A percentile compares a stretch with the other conserved stretches of the same genome.
These are phyloP conservation scores for Chlorokybus atmophyticus DNA, from an alignment of 139 green algal genomes.

Conservation along the genomic window DNA sequence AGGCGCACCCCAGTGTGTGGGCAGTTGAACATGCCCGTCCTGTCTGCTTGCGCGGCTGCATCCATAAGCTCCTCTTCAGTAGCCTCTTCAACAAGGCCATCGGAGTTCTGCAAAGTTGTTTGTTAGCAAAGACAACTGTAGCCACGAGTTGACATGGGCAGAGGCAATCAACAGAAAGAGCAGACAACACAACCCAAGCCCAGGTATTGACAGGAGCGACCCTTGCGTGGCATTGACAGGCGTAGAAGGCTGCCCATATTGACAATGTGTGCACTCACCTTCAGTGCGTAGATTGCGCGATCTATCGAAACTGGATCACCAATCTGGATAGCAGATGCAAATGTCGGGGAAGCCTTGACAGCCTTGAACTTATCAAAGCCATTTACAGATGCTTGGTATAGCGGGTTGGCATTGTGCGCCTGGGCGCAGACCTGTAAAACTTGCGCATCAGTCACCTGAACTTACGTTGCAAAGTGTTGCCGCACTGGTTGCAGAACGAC, in stretches of 20 bases:
- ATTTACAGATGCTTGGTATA: slow-evolving; percentile 83
- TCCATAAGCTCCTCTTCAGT: slow-evolving; percentile 99
- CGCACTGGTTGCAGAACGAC: no score
- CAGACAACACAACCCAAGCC: background rate
- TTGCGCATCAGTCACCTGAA: slow-evolving; percentile 1
- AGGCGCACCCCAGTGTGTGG: slow-evolving; percentile 55
- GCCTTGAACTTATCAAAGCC: slow-evolving; percentile 63
- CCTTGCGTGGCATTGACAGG: background rate
- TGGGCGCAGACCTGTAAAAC: slow-evolving; percentile 34
- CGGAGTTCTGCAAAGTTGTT: slow-evolving; percentile 21
- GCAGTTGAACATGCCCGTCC: slow-evolving; percentile 94
- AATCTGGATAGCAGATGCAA: slow-evolving; percentile 96
- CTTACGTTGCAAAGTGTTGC: no score
- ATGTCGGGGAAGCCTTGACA: slow-evolving; percentile 86
- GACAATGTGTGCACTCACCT: slow-evolving; percentile 32
- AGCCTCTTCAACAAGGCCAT: slow-evolving; percentile 96
- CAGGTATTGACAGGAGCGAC: background rate
- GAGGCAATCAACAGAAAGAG: background rate
- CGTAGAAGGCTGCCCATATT: background rate
- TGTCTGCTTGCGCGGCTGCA: slow-evolving; percentile 81
- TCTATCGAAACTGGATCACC: slow-evolving; percentile 96
- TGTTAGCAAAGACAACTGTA: no score
- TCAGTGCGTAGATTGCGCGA: slow-evolving; percentile 87
- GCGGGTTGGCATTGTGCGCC: slow-evolving; percentile 90
- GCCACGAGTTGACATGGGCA: no score